Evolutionary conservation across 495 filamentous ascomycete species (phyloP).

Genomic region (Lophium mytilinum): DNA sequence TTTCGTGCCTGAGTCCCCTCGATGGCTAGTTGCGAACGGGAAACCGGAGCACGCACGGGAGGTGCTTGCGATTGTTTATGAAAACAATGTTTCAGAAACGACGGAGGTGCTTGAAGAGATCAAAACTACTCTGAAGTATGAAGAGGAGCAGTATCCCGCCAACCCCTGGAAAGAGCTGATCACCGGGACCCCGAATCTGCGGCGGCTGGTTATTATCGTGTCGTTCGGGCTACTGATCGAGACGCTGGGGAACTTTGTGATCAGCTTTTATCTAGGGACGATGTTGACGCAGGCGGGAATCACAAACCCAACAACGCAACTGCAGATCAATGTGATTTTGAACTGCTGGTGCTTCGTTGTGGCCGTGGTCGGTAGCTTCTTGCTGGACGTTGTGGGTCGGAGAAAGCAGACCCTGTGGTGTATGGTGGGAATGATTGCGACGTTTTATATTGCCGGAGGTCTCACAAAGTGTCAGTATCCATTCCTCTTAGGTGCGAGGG

Average conservation of each 20-base stretch:
- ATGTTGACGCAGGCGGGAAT: conserved; percentile 8
- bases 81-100: conserved; percentile 34
- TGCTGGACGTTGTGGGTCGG: conserved; percentile 4
- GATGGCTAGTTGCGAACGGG: conserved; percentile 48
- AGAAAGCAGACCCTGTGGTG: not conserved
- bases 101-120: conserved; percentile 15
- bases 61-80: conserved; percentile 44
- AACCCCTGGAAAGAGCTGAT: no score
- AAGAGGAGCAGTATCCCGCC: no score
- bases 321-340: conserved; percentile 11
- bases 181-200: no score
- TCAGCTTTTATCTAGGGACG: conserved; percentile 13
- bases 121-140: no score
- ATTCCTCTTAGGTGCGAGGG: not conserved
- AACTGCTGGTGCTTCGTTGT: conserved; percentile 7
- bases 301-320: conserved; percentile 3
- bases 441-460: no score
- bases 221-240: conserved; percentile 6
- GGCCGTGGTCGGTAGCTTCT: not conserved
- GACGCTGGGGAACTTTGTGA: conserved; percentile 8
- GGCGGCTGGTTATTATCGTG: not conserved
- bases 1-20: conserved; percentile 48
- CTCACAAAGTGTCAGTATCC: no score
- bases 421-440: no score
- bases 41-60: conserved; percentile 42